phyloP scores from a whole-genome alignment of 1,139 yeast species.

The Yamadazyma sp. region DNA sequence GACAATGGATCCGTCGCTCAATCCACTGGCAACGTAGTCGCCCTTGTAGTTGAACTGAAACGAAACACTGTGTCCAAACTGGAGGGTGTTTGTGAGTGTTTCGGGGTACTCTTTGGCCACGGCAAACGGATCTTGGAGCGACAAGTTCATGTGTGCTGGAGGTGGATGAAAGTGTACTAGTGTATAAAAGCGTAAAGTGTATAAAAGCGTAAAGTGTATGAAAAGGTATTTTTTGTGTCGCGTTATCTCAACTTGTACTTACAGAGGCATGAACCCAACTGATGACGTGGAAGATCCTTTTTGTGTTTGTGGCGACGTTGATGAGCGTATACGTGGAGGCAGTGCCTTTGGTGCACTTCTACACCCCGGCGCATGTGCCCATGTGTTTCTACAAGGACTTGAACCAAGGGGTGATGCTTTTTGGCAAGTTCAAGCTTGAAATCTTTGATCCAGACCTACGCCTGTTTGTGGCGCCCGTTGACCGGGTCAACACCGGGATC shows the following conservation, averaged over 20 bases:
- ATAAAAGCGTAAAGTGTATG: no score
- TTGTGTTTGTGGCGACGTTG: not conserved
- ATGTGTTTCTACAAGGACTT: slow-evolving; percentile 70
- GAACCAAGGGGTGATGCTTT: slow-evolving; percentile 56
- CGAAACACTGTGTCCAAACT: slow-evolving; percentile 71
- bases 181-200: not conserved
- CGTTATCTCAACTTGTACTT: no score
- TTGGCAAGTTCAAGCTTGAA: slow-evolving; percentile 60
- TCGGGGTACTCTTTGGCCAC: slow-evolving; percentile 94
- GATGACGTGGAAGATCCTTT: not conserved
- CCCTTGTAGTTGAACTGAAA: slow-evolving; percentile 75
- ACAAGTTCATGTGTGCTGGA: slow-evolving; percentile 55
- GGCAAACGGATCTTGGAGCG: slow-evolving; percentile 89
- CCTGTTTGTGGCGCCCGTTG: slow-evolving; percentile 43
- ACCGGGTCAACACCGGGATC: slow-evolving; percentile 28
- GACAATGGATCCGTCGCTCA: slow-evolving; percentile 74
- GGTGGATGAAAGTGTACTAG: no score
- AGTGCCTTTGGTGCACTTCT: slow-evolving; percentile 43
- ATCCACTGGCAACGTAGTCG: slow-evolving; percentile 86
- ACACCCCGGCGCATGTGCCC: slow-evolving; percentile 56
- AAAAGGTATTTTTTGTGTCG: no score
- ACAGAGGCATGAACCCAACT: not conserved
- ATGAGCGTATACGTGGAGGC: not conserved
- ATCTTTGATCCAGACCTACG: slow-evolving; percentile 47
- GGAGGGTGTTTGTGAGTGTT: slow-evolving; percentile 63